phyloP scores from a whole-genome alignment of 768 basidiomycete genomes.

The Cystobasidium tubakii region DNA sequence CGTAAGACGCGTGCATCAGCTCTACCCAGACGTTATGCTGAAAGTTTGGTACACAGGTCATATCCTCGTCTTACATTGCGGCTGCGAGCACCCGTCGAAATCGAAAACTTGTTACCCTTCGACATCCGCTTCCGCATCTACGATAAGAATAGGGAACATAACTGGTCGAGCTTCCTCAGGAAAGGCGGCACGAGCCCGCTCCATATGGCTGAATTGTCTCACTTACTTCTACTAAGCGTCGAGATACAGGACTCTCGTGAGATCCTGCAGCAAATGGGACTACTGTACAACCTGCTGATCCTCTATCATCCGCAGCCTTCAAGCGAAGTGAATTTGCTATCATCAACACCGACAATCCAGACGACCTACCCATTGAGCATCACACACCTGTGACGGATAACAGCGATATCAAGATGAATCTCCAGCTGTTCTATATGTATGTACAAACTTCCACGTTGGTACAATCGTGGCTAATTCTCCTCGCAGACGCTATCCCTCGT shows the following conservation, averaged over 20 bases:
- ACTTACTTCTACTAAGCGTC: conserved; percentile 81
- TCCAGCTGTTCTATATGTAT: conserved; percentile 84
- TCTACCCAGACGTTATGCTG: conserved; percentile 10
- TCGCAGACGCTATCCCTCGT: conserved; percentile 68
- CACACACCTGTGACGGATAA: conserved; percentile 67
- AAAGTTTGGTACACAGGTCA: conserved; percentile 54
- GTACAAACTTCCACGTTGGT: conserved; percentile 46
- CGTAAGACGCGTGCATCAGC: conserved; percentile 52
- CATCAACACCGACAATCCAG: conserved; percentile 85
- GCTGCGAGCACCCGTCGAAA: conserved; percentile 84
- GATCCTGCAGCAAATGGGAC: conserved; percentile 39
- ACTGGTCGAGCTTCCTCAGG: conserved; percentile 87
- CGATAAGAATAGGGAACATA: conserved; percentile 87
- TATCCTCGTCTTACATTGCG: conserved; percentile 78
- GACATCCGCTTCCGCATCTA: conserved; percentile 94
- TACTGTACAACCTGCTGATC: conserved; percentile 25
- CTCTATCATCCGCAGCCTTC: conserved; percentile 58
- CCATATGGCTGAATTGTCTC: conserved; percentile 85
- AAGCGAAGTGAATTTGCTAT: conserved; percentile 94
- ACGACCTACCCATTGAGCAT: conserved; percentile 77
- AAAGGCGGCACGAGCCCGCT: conserved; percentile 93
- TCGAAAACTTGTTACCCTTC: conserved; percentile 91
- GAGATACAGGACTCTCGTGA: conserved; percentile 81
- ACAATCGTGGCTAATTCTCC: neutral
- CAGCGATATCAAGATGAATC: conserved; percentile 66